Percentiles rank a stretch among this genome's conserved stretches.
Evolutionary conservation across 2,329 filamentous ascomycete genomes (phyloP).

Genomic region (Aspergillus latus): DNA sequence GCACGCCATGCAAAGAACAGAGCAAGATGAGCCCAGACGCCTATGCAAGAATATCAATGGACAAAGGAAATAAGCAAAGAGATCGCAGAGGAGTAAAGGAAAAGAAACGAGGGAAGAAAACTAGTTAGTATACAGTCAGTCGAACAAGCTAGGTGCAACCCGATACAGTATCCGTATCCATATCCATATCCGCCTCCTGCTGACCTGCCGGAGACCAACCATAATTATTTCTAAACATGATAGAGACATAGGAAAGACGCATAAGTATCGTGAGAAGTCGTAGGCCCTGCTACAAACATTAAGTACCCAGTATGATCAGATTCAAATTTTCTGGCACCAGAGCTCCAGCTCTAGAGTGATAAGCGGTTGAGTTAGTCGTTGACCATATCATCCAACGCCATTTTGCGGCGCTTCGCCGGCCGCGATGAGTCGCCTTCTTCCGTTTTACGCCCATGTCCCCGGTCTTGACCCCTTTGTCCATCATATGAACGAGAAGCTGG

Average conservation of each 20-base stretch:
- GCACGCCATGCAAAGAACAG: constrained; percentile 19
- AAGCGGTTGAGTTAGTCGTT: constrained; percentile 29
- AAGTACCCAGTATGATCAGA: background rate
- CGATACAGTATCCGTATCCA: background rate
- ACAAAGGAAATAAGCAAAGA: constrained; percentile 6
- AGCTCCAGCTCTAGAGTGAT: constrained; percentile 4
- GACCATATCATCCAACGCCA: constrained; percentile 44
- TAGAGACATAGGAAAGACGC: constrained; percentile 22
- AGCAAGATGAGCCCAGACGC: constrained; percentile 3
- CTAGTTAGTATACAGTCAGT: constrained; percentile 8
- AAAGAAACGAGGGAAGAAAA: background rate
- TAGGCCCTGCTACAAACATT: constrained; percentile 25
- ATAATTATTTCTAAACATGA: background rate
- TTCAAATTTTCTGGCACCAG: background rate
- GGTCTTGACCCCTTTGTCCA: constrained; percentile 13
- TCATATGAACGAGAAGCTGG: constrained; percentile 16
- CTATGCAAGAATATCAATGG: constrained; percentile 5
- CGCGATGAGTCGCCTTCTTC: constrained; percentile 25
- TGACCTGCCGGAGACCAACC: constrained; percentile 10
- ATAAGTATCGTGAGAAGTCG: constrained; percentile 23
- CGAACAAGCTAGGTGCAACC: background rate
- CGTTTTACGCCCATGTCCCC: constrained; percentile 12
- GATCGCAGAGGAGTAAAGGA: background rate
- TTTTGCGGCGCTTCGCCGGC: constrained; percentile 39
- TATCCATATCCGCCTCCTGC: background rate